Evolutionary conservation across 2,329 filamentous ascomycete genomes (phyloP), one percentile per base, ranked within the genome.

Genomic region (Pseudocercospora vitis): DNA sequence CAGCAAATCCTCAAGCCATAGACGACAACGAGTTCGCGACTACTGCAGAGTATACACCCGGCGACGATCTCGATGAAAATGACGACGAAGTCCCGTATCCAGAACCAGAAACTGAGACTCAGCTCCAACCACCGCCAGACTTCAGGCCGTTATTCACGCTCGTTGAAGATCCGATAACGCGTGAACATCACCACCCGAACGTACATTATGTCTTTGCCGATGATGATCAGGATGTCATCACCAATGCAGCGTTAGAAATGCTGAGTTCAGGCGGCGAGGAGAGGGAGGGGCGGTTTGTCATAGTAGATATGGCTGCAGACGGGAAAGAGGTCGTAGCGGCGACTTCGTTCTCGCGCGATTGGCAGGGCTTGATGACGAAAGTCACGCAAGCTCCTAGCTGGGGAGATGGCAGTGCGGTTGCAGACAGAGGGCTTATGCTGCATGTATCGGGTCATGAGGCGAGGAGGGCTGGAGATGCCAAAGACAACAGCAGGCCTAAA

Each of bases 131-230:
- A 24, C 73, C 71, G 2, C 68, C 72, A 56, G 74, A 70, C 74
- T 92, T 95, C 71, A 79, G 84, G 39, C 89, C 90, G 2, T 87
- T 96, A 76, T 96, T 96, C 76, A 87, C 89, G 1, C 78, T 96
- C 35, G 79, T 97, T 60, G 84, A 89, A 67, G 91, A 96, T 70
- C 74, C 80, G 8, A 81, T 83, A n/a, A 85, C 82, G 7, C 81
- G 83, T 63, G 82, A 88, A 40, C 88, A 89, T 57, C 80, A 89
- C 65, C 91, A 97, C 69, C 94, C 92, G 1, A 84, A 83, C 49
- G 84, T 96, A 1, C 90, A 92, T 74, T 97, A 97, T 74, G 81
- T 97, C 66, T 97, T 99, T 75, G 83, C 83, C 63, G 91, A 97
- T 71, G 94, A 97, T 72, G 91, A 96, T 67, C 82, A 85, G 1